phyloP scores from a whole-genome alignment of 179 eudicot species.

The Silene coronaria region DNA sequence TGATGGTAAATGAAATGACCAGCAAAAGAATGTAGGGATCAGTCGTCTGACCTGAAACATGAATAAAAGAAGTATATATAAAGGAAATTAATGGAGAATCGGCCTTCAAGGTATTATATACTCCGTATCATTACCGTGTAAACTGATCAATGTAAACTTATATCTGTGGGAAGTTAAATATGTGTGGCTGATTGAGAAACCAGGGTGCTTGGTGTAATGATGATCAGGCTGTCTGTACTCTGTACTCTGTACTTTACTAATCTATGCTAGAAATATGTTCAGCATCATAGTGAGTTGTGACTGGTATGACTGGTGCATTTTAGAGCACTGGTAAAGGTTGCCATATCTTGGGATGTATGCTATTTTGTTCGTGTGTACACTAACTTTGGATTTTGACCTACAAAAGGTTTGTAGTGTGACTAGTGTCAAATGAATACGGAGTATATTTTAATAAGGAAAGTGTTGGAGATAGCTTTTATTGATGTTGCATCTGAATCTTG shows the following conservation, averaged over 20 bases:
- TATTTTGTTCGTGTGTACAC: neutral
- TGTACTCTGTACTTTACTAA: neutral
- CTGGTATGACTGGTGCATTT: neutral
- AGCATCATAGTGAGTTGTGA: neutral
- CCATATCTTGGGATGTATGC: neutral
- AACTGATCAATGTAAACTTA: neutral
- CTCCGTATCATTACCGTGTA: neutral
- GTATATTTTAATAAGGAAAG: neutral
- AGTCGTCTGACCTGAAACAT: neutral
- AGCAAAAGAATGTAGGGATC: neutral
- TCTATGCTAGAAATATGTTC: neutral
- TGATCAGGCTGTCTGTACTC: neutral
- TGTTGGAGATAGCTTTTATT: neutral
- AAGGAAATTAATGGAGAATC: neutral
- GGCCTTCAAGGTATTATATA: neutral
- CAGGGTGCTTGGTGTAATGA: neutral
- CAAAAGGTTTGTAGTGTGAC: neutral
- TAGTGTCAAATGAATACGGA: neutral
- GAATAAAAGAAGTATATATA: neutral
- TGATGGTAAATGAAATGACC: neutral
- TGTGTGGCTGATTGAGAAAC: neutral
- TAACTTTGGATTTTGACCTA: slow-evolving; percentile 2
- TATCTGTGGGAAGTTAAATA: neutral
- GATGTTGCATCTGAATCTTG: neutral
- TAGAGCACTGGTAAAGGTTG: neutral